Conservation (phyloP, 2,329 filamentous ascomycete species). For the Fusarium acutatum region DNA sequence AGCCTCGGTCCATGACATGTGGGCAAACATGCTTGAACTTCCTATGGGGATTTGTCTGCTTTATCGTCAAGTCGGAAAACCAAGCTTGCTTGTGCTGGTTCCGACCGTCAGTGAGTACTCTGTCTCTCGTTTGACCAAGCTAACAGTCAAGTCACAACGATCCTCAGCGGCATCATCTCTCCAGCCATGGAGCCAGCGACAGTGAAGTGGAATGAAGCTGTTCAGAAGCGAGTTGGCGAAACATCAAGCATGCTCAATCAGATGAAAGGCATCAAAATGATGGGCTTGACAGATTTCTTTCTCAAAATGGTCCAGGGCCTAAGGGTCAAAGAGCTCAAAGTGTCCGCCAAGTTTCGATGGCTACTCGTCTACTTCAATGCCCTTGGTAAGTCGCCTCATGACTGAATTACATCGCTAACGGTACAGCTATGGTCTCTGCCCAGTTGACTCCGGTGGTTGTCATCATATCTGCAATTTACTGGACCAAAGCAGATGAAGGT, state of each 20-base stretch:
- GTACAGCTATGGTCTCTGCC: conserved; percentile 38
- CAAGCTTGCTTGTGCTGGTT: conserved; percentile 42
- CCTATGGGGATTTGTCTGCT: conserved; percentile 49
- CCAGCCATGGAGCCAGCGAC: conserved; percentile 45
- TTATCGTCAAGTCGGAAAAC: conserved; percentile 45
- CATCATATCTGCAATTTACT: conserved; percentile 47
- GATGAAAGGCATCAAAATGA: conserved; percentile 57
- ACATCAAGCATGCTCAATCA: conserved; percentile 51
- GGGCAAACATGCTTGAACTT: conserved; percentile 51
- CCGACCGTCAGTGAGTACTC: conserved; percentile 39
- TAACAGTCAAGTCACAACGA: conserved; percentile 27
- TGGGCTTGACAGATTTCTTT: conserved; percentile 50
- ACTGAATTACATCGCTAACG: neutral
- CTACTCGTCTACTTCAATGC: conserved; percentile 45
- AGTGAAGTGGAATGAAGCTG: conserved; percentile 50
- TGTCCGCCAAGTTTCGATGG: conserved; percentile 49
- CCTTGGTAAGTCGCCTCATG: conserved; percentile 35
- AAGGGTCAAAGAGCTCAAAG: conserved; percentile 49
- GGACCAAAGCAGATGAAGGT: conserved; percentile 41
- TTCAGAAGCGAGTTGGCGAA: conserved; percentile 51
- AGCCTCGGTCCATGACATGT: conserved; percentile 47
- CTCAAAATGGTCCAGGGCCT: conserved; percentile 46
- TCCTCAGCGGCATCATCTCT: conserved; percentile 32
- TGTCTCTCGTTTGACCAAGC: rapidly evolving
- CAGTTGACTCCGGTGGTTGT: conserved; percentile 45